Conservation (phyloP, 2,329 filamentous ascomycete genomes). For the Botrytis pseudocinerea region DNA sequence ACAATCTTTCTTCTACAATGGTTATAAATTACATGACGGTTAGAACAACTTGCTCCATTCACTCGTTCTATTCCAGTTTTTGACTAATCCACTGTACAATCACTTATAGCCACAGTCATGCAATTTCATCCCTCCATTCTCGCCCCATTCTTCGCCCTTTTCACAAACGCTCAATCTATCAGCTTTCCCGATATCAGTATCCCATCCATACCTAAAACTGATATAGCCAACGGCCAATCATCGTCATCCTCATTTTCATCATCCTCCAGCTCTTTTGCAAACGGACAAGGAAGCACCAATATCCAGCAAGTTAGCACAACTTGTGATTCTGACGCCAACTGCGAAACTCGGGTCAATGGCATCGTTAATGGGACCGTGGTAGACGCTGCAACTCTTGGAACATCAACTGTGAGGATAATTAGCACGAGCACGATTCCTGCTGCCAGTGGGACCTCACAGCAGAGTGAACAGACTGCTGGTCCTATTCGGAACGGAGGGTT, state of each 20-base stretch:
- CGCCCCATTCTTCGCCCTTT: background rate
- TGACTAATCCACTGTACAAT: background rate
- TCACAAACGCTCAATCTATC: conserved; percentile 5
- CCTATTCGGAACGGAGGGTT: background rate
- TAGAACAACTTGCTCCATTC: background rate
- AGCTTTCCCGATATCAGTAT: background rate
- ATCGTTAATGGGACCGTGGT: conserved; percentile 2
- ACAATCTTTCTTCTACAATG: background rate
- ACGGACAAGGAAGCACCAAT: background rate
- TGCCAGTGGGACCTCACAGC: background rate
- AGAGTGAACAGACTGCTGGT: background rate
- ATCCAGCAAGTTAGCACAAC: background rate
- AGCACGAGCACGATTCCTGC: background rate
- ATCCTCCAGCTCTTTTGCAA: conserved; percentile 10
- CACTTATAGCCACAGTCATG: background rate
- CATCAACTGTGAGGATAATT: background rate
- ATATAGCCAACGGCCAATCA: background rate
- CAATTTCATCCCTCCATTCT: background rate
- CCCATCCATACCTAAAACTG: background rate
- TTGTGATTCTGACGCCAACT: conserved; percentile 3
- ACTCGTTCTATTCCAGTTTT: background rate
- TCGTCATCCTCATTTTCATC: conserved; percentile 10
- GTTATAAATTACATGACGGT: background rate
- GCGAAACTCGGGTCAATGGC: conserved; percentile 3
- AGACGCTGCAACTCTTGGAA: background rate